A percentile compares a stretch with the other conserved stretches of the same genome.
phyloP scores from a whole-genome alignment of 2,329 filamentous ascomycete species.

The Aspergillus clavatus region DNA sequence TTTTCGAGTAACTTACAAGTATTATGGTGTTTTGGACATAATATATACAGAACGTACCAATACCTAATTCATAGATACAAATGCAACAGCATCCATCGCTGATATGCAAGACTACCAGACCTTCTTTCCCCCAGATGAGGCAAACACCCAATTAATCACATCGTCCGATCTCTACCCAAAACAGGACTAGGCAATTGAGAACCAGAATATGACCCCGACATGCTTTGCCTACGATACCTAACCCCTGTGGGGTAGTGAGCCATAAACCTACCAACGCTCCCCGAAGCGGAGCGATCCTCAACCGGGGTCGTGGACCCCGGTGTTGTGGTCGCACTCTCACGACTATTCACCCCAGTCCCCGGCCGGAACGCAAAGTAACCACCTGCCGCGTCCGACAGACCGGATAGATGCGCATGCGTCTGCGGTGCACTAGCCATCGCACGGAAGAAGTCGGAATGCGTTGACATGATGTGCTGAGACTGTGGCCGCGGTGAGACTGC shows the following conservation, averaged over 20 bases:
- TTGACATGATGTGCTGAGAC: conserved; percentile 1
- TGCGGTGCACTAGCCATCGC: conserved; percentile 6
- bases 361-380: conserved; percentile 22
- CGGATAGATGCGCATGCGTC: conserved; percentile 9
- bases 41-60: not conserved
- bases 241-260: conserved; percentile 23
- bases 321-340: conserved; percentile 17
- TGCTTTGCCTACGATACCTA: conserved; percentile 22
- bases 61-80: not conserved
- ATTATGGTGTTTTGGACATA: not conserved
- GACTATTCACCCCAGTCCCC: conserved; percentile 8
- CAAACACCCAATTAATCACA: not conserved
- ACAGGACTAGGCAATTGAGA: conserved; percentile 1
- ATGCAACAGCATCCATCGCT: not conserved
- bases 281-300: conserved; percentile 18
- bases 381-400: conserved; percentile 8
- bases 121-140: not conserved
- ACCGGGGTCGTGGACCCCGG: conserved; percentile 12
- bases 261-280: conserved; percentile 16
- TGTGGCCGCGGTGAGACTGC: conserved; percentile 15
- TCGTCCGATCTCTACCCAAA: not conserved
- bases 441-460: conserved; percentile 4
- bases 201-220: conserved; percentile 18
- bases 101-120: not conserved
- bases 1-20: not conserved